Base-by-base conservation (phyloP, 345 rosid species). In the Crucihimalaya himalaica region DNA sequence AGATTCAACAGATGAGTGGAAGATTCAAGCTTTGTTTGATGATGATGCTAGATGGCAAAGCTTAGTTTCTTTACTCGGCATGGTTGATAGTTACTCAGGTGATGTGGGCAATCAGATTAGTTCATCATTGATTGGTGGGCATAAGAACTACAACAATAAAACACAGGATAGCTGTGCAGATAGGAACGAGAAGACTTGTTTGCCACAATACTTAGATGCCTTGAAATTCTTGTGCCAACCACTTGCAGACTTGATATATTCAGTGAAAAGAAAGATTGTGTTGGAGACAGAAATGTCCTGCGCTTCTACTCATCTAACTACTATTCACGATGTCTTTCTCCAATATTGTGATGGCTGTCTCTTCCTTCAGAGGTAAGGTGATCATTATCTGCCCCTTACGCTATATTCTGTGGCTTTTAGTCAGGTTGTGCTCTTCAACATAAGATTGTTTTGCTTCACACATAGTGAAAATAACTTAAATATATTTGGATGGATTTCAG, bases 181-280 rank as follows among this genome's bases (percentile, higher is more conserved):
- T 51, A 79, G 69, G 67, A 78, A 68, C 37, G 19, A 63, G 70
- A 70, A 70, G 32, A 83, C 78, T 81, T 82, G 72, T 78, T 68
- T 78, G 53, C 61, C 29, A 25, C 80, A 80, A 58, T 89, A 81
- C 81, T 68, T 85, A 35, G 81, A 79, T 75, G 90, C 85, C 60
- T 61, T 92, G 82, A 83, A 80, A 78, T 95, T 89, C 80, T 83
- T 92, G 76, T 89, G 97, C 77, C 86, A 83, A 72, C 96, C 92
- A 3, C 88, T 95, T 54, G 89, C 90, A 53, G 92, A 87, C 77
- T 80, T 81, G 65, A 83, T 89, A 37, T 85, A 85, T 79, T 79
- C 75, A n/a, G 81, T 82, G 79, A 87, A 85, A 70, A 81, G 86
- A 51, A 78, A 78, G 40, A 68, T 92, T 52, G 58, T 89, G 68